These are phyloP conservation scores for Monotropa hypopitys DNA, from an alignment of 179 eudicot genomes.

Conservation along the genomic window DNA sequence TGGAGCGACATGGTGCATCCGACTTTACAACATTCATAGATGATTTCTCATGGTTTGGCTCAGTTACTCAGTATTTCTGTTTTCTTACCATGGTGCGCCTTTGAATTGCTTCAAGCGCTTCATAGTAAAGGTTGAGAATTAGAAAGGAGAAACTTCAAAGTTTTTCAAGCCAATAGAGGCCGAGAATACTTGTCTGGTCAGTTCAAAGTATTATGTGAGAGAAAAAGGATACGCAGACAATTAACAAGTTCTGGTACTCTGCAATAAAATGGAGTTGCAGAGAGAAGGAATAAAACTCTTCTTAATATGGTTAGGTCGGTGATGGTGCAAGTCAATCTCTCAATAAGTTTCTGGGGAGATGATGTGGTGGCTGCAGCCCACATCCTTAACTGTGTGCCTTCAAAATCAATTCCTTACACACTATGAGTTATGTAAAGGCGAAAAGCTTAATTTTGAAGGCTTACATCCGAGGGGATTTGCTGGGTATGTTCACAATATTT, in stretches of 20 bases:
- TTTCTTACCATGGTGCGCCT: background rate
- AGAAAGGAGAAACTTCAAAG: background rate
- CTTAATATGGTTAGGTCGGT: background rate
- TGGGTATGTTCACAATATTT: background rate
- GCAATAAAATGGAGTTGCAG: too few species aligned
- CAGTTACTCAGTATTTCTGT: background rate
- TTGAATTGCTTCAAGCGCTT: background rate
- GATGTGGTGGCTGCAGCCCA: background rate
- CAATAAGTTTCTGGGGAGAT: background rate
- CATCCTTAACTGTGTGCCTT: background rate
- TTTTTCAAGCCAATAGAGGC: background rate
- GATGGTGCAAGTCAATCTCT: background rate
- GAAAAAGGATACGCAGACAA: background rate
- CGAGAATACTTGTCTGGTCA: background rate
- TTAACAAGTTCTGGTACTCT: background rate
- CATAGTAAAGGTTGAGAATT: background rate
- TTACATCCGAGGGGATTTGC: background rate
- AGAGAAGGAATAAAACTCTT: background rate
- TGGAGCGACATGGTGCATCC: background rate
- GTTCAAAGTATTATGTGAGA: background rate
- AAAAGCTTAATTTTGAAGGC: background rate
- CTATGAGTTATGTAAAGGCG: background rate
- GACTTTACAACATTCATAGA: background rate
- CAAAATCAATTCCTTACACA: background rate
- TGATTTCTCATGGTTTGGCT: background rate